phyloP scores from a whole-genome alignment of 2,329 filamentous ascomycete genomes.

The Aureobasidium sp. region DNA sequence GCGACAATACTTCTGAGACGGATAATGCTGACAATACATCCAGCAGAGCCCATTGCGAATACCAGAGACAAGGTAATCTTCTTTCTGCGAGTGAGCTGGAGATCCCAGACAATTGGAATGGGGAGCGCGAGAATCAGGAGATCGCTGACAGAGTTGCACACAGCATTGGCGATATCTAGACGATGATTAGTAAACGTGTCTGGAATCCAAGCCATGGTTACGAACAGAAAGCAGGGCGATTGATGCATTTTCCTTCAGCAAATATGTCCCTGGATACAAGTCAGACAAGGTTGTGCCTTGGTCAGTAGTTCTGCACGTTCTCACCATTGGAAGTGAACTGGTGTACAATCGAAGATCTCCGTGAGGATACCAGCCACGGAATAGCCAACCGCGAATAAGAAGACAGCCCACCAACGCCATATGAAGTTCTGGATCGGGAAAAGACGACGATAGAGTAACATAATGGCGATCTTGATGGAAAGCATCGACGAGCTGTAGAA shows the following conservation, averaged over 20 bases:
- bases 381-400: constrained; percentile 10
- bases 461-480: constrained; percentile 22
- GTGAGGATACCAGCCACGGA: constrained; percentile 9
- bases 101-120: constrained; percentile 10
- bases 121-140: constrained; percentile 13
- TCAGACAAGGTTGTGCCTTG: background rate
- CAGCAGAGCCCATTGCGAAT: constrained; percentile 11
- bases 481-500: constrained; percentile 15
- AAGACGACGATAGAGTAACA: constrained; percentile 13
- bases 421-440: constrained; percentile 13
- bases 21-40: constrained; percentile 16
- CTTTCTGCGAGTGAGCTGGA: background rate
- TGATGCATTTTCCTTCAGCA: constrained; percentile 10
- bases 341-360: constrained; percentile 13
- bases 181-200: background rate
- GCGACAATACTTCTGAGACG: constrained; percentile 13
- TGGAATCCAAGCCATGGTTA: background rate
- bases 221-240: constrained; percentile 12
- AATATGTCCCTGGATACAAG: constrained; percentile 1
- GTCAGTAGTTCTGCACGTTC: background rate
- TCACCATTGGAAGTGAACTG: constrained; percentile 13
- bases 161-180: constrained; percentile 14
- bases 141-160: constrained; percentile 13
- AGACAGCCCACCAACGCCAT: constrained; percentile 13
- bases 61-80: constrained; percentile 11